Percentiles rank a stretch among this genome's conserved stretches.
These are phyloP conservation scores for Gypsophila paniculata DNA, from an alignment of 179 eudicot species.

Conservation along the genomic window DNA sequence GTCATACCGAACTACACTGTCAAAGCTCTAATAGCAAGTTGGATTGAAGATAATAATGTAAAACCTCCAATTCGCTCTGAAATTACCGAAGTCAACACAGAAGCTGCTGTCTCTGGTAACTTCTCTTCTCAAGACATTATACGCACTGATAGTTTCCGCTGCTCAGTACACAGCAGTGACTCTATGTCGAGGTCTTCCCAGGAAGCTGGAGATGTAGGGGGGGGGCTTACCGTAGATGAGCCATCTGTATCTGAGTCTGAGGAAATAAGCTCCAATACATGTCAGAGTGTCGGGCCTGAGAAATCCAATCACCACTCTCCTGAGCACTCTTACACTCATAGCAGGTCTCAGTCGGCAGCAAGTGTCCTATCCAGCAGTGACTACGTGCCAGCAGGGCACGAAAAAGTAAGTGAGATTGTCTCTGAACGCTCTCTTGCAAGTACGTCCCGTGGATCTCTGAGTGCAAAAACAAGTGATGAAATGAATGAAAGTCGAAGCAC, in stretches of 20 bases:
- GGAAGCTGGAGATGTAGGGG: constrained; percentile 38
- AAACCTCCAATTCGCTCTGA: constrained; percentile 30
- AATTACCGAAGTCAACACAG: constrained; percentile 15
- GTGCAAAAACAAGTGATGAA: background rate
- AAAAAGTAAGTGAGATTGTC: constrained; percentile 9
- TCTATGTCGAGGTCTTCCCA: constrained; percentile 38
- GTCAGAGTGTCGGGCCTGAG: constrained; percentile 22
- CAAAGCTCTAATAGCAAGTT: constrained; percentile 69
- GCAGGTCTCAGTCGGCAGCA: constrained; percentile 72
- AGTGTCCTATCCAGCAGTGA: constrained; percentile 65
- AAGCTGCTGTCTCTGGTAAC: constrained; percentile 18
- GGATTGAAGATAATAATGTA: constrained; percentile 66
- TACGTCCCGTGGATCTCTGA: constrained; percentile 6
- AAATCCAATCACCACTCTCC: constrained; percentile 17
- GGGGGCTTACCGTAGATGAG: background rate
- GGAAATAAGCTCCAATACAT: constrained; percentile 38
- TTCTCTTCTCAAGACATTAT: constrained; percentile 37
- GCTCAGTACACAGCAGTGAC: constrained; percentile 46
- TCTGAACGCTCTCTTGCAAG: constrained; percentile 34
- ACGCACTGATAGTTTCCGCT: constrained; percentile 44
- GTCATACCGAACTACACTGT: constrained; percentile 78
- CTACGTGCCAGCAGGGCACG: background rate
- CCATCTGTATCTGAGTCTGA: constrained; percentile 28
- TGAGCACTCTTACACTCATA: constrained; percentile 67
- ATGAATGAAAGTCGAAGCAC: background rate